These are phyloP conservation scores for Lophiostoma macrostomum DNA, from an alignment of 495 filamentous ascomycete genomes.

Conservation along the genomic window DNA sequence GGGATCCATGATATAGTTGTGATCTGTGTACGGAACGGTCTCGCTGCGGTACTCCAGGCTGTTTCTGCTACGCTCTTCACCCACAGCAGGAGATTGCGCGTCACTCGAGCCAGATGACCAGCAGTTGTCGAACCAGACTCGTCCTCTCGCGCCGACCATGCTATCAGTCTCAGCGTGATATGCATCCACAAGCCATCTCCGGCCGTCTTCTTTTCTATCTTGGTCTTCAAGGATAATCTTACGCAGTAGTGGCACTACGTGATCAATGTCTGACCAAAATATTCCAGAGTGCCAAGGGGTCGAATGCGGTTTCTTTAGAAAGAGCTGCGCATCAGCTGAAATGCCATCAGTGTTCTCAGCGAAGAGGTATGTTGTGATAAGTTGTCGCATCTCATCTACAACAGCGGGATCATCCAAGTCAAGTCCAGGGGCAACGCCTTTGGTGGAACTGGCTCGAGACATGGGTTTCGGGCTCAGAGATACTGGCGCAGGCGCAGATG, in stretches of 20 bases:
- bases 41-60: conserved; percentile 7
- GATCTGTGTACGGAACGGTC: conserved; percentile 2
- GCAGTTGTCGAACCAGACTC: conserved; percentile 23
- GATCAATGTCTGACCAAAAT: conserved; percentile 21
- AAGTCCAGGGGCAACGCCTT: background rate
- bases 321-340: conserved; percentile 12
- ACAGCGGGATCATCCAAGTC: conserved; percentile 8
- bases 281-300: conserved; percentile 6
- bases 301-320: conserved; percentile 10
- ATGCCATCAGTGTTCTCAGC: conserved; percentile 23
- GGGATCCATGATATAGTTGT: conserved; percentile 24
- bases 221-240: conserved; percentile 8
- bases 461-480: background rate
- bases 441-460: background rate
- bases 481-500: background rate
- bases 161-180: conserved; percentile 28
- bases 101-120: background rate
- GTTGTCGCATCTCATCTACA: conserved; percentile 15
- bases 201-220: background rate
- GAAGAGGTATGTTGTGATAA: conserved; percentile 22
- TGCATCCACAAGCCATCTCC: conserved; percentile 19
- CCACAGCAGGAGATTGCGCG: background rate
- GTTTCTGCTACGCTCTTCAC: background rate
- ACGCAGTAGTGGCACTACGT: conserved; percentile 16
- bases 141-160: conserved; percentile 26